phyloP scores from a whole-genome alignment of 2,329 filamentous ascomycete species.

The Hymenoscyphus occultus region DNA sequence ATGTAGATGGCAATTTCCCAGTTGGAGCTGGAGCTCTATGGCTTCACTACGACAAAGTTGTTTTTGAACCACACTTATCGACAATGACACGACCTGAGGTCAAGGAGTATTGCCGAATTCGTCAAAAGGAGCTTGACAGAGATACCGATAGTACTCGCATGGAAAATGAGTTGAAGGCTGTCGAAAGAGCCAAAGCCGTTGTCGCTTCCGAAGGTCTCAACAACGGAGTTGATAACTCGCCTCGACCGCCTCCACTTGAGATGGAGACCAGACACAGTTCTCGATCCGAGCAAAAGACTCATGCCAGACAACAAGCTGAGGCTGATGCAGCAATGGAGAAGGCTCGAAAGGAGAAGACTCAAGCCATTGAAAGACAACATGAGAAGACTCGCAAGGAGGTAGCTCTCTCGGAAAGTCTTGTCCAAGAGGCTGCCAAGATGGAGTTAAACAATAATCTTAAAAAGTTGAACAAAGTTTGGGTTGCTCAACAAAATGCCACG shows the following conservation, averaged over 20 bases:
- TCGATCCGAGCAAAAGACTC: slow-evolving; percentile 28
- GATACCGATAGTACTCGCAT: slow-evolving; percentile 48
- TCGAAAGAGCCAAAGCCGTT: slow-evolving; percentile 25
- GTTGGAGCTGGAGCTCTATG: slow-evolving; percentile 57
- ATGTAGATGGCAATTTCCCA: slow-evolving; percentile 58
- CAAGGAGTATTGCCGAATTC: slow-evolving; percentile 62
- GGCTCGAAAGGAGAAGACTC: slow-evolving; percentile 28
- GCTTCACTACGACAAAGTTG: slow-evolving; percentile 61
- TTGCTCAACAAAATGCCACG: slow-evolving; percentile 30
- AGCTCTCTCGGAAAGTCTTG: slow-evolving; percentile 28
- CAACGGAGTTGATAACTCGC: slow-evolving; percentile 16
- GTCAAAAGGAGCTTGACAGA: slow-evolving; percentile 56
- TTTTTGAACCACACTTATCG: slow-evolving; percentile 55
- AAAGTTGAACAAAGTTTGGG: slow-evolving; percentile 34
- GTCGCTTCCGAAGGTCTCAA: slow-evolving; percentile 22
- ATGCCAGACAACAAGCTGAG: slow-evolving; percentile 29
- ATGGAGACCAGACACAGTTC: slow-evolving; percentile 32
- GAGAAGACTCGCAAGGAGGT: slow-evolving; percentile 33
- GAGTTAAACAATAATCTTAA: slow-evolving; percentile 35
- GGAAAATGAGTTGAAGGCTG: slow-evolving; percentile 42
- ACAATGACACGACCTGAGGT: slow-evolving; percentile 52
- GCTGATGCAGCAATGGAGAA: slow-evolving; percentile 24
- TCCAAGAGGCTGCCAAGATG: slow-evolving; percentile 28
- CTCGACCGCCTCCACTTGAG: slow-evolving; percentile 20
- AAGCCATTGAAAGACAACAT: slow-evolving; percentile 28